These are phyloP conservation scores for Dipodascopsis uninucleata DNA, from an alignment of 805 yeast genomes.

Conservation along the genomic window DNA sequence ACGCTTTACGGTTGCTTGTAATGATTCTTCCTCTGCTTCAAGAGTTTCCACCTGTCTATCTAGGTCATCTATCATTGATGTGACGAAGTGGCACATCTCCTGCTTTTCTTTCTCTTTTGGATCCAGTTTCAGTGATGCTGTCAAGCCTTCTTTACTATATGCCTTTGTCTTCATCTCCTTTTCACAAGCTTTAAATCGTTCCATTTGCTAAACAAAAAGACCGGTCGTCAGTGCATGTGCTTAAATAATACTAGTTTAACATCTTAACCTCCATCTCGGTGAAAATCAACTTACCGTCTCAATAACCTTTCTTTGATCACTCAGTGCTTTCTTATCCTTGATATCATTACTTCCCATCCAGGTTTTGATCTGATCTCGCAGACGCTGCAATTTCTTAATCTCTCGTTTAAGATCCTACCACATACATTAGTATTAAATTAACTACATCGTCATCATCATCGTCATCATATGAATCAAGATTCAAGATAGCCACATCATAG, in stretches of 20 bases:
- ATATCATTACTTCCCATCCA: conserved; percentile 92
- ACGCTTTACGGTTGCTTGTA: conserved; percentile 51
- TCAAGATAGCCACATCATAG: too few species aligned
- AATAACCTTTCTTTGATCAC: conserved; percentile 70
- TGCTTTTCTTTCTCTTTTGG: conserved; percentile 77
- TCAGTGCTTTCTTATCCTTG: conserved; percentile 76
- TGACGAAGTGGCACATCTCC: conserved; percentile 67
- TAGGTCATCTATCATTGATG: conserved; percentile 70
- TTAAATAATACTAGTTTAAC: not conserved
- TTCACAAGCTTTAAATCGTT: conserved; percentile 90
- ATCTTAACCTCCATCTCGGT: not conserved
- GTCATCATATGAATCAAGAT: not conserved
- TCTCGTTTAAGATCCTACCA: conserved; percentile 77
- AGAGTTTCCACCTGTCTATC: conserved; percentile 74
- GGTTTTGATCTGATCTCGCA: conserved; percentile 89
- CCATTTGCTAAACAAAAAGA: conserved; percentile 63
- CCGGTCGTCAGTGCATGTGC: not conserved
- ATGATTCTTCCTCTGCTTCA: conserved; percentile 64
- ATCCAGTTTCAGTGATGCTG: conserved; percentile 62
- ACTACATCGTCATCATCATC: not conserved
- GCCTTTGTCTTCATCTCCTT: conserved; percentile 91
- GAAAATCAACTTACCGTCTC: conserved; percentile 35
- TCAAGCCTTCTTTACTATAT: conserved; percentile 87
- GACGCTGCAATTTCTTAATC: conserved; percentile 88
- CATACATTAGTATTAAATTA: not conserved